Evolutionary conservation across 805 yeast genomes (phyloP).

Genomic region (Pichia heedii): DNA sequence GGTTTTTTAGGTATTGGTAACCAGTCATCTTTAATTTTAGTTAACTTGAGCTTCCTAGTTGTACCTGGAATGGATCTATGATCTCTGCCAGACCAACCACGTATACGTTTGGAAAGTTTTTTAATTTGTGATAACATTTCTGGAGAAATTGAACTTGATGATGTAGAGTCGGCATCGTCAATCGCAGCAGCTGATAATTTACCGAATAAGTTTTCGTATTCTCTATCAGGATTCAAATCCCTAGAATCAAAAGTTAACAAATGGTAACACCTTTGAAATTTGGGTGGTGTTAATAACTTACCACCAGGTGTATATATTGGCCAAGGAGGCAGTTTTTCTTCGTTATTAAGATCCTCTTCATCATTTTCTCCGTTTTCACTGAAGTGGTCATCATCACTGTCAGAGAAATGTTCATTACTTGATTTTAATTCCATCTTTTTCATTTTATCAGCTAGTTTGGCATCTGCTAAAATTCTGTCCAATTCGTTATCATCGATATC

Average conservation of each 20-base stretch:
- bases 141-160: slow-evolving; percentile 60
- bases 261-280: slow-evolving; percentile 32
- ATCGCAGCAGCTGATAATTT: slow-evolving; percentile 57
- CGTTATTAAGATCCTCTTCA: slow-evolving; percentile 23
- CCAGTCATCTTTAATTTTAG: slow-evolving; percentile 76
- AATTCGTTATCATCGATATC: slow-evolving; percentile 33
- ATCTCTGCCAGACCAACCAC: slow-evolving; percentile 84
- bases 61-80: slow-evolving; percentile 68
- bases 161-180: slow-evolving; percentile 69
- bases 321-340: slow-evolving; percentile 15
- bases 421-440: not conserved
- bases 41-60: slow-evolving; percentile 52
- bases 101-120: slow-evolving; percentile 44
- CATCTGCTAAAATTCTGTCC: slow-evolving; percentile 44
- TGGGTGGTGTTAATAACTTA: slow-evolving; percentile 36
- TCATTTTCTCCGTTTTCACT: slow-evolving; percentile 17
- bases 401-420: slow-evolving; percentile 12
- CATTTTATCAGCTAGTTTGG: slow-evolving; percentile 17
- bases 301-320: slow-evolving; percentile 23
- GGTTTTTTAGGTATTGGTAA: slow-evolving; percentile 60
- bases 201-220: slow-evolving; percentile 63
- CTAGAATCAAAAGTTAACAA: slow-evolving; percentile 39
- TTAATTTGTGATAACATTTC: slow-evolving; percentile 59
- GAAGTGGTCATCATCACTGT: slow-evolving; percentile 16
- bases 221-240: slow-evolving; percentile 68